Conservation (phyloP, 768 basidiomycete species). For the Calocera cornea region DNA sequence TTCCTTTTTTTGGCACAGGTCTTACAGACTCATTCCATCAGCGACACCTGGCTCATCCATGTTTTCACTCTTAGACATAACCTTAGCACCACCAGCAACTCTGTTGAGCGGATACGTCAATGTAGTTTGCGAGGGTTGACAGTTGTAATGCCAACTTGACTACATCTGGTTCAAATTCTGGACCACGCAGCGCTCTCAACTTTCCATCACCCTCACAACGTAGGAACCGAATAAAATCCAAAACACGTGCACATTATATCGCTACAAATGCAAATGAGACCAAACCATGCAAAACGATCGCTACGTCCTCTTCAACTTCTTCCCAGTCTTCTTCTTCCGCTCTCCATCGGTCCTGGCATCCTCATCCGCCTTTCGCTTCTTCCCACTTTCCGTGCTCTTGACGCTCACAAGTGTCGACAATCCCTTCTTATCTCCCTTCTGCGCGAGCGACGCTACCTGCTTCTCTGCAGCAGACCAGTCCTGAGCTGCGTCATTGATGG, state of each 20-base stretch:
- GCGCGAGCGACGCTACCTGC: constrained; percentile 44
- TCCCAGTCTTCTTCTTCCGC: constrained; percentile 15
- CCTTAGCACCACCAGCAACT: too few relatives aligned
- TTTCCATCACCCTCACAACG: too few relatives aligned
- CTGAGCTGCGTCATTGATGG: constrained; percentile 49
- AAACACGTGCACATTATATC: background rate
- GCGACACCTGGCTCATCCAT: too few relatives aligned
- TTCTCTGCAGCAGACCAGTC: constrained; percentile 69
- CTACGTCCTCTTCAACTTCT: constrained; percentile 12
- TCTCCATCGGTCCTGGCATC: constrained; percentile 22
- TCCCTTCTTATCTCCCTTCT: constrained; percentile 28
- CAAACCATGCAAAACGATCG: background rate
- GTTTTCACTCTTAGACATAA: too few relatives aligned
- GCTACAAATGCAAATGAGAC: background rate
- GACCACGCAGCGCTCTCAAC: too few relatives aligned
- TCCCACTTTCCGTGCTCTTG: constrained; percentile 34
- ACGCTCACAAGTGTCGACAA: constrained; percentile 63
- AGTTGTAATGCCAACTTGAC: too few relatives aligned
- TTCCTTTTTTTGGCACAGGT: too few relatives aligned
- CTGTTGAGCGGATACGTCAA: too few relatives aligned
- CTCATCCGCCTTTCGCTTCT: constrained; percentile 44
- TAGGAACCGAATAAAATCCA: too few relatives aligned
- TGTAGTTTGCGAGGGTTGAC: too few relatives aligned
- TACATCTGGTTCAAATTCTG: too few relatives aligned
- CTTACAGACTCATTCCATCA: too few relatives aligned